Evolutionary conservation across 192 early-diverging fungal genomes (phyloP), one percentile per base, ranked within the genome.

Genomic region (Polychytrium aggregatum): DNA sequence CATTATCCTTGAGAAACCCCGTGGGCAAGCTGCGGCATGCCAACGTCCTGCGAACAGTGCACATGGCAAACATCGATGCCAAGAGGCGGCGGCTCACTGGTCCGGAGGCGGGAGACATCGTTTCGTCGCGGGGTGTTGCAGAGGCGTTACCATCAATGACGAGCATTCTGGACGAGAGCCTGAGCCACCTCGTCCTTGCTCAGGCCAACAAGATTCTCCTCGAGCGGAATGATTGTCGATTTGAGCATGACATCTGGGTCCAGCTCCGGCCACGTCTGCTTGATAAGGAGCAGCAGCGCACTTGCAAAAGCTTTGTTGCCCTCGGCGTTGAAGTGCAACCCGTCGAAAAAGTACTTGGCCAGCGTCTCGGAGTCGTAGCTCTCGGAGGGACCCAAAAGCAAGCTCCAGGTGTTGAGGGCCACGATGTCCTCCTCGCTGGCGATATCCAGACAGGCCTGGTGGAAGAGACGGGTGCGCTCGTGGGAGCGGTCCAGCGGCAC

Each of bases 181-280:
- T n/a, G n/a, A n/a, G n/a, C n/a, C n/a, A n/a, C n/a, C n/a, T n/a
- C n/a, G n/a, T n/a, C n/a, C n/a, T n/a, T n/a, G n/a, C n/a, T n/a
- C n/a, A n/a, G n/a, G n/a, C n/a, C n/a, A n/a, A n/a, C n/a, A n/a
- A n/a, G n/a, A n/a, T n/a, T n/a, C n/a, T n/a, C n/a, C n/a, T n/a
- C n/a, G n/a, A n/a, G n/a, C n/a, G n/a, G n/a, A n/a, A n/a, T n/a
- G n/a, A n/a, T n/a, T n/a, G n/a, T n/a, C n/a, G n/a, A n/a, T n/a
- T n/a, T 62, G n/a, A 50, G 44, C 35, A 78, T 35, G n/a, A n/a
- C 52, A 35, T 75, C 70, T 7, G 75, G 75, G 46, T 61, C 44
- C 37, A 74, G 58, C 21, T 74, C 69, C 17, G 69, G 74, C 54
- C 67, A 80, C 9, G 49, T 36, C 0, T 20, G 18, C 11, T 21